These are phyloP conservation scores for Actinidia arguta DNA, from an alignment of 179 eudicot species.

Conservation along the genomic window DNA sequence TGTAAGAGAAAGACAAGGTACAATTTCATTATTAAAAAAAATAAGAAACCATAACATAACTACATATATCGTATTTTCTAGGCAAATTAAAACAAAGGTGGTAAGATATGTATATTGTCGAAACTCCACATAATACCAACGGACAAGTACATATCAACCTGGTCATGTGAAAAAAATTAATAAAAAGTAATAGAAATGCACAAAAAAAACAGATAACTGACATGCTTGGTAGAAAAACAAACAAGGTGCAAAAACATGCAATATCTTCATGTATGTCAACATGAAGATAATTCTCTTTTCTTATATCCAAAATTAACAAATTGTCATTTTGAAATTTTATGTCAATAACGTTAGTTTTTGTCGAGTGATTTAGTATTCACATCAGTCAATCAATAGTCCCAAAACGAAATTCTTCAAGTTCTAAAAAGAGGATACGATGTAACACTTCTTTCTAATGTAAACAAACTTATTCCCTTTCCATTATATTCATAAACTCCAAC, in stretches of 20 bases:
- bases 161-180: neutral
- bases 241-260: neutral
- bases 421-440: neutral
- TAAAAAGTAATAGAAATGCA: neutral
- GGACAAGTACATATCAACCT: neutral
- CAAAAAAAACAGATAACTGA: neutral
- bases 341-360: neutral
- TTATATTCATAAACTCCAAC: neutral
- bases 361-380: neutral
- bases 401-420: neutral
- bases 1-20: constrained; percentile 28
- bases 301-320: neutral
- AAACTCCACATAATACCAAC: neutral
- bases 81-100: neutral
- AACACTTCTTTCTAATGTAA: no score
- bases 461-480: neutral
- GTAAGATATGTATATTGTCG: neutral
- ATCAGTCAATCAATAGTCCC: neutral
- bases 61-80: neutral
- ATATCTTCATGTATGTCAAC: neutral
- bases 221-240: neutral
- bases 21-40: neutral
- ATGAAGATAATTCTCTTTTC: neutral
- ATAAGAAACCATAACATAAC: neutral
- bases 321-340: neutral